These are phyloP conservation scores for Oryza glaberrima DNA, from an alignment of 176 grass and related monocot genomes.

Conservation along the genomic window DNA sequence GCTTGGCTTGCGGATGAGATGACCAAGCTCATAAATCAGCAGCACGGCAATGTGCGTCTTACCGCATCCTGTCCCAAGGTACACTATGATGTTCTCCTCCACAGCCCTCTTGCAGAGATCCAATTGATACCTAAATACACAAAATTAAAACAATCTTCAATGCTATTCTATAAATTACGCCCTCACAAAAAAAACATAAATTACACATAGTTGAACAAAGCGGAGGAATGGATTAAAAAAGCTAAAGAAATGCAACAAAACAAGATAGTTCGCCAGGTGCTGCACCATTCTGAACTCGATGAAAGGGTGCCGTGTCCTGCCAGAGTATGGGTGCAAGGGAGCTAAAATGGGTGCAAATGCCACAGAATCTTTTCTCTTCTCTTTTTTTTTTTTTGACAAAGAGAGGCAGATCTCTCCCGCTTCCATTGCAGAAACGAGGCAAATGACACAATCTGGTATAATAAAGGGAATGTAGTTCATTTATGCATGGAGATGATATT, in stretches of 20 bases:
- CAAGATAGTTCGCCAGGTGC: background rate
- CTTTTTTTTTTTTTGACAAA: too few relatives aligned
- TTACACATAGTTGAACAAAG: background rate
- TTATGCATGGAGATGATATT: background rate
- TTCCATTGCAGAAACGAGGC: too few relatives aligned
- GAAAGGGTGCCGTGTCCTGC: background rate
- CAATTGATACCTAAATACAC: slow-evolving; percentile 72
- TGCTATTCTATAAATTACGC: background rate
- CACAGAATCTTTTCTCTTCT: background rate
- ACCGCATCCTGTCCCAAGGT: slow-evolving; percentile 84
- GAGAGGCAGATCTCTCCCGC: too few relatives aligned
- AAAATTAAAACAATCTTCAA: background rate
- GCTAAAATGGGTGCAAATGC: slow-evolving; percentile 1
- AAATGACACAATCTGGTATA: slow-evolving; percentile 21
- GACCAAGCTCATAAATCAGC: slow-evolving; percentile 84
- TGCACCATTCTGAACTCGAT: background rate
- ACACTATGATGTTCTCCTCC: slow-evolving; percentile 81
- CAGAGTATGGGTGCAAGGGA: background rate
- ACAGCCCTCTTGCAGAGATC: slow-evolving; percentile 79
- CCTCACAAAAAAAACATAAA: too few relatives aligned
- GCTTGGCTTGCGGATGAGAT: slow-evolving; percentile 83
- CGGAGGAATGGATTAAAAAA: background rate
- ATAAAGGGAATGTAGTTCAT: slow-evolving; percentile 25
- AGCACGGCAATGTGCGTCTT: slow-evolving; percentile 95
- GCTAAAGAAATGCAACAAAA: slow-evolving; percentile 5